phyloP scores from a whole-genome alignment of 169 alveolate species.

The Plasmodium inui region DNA sequence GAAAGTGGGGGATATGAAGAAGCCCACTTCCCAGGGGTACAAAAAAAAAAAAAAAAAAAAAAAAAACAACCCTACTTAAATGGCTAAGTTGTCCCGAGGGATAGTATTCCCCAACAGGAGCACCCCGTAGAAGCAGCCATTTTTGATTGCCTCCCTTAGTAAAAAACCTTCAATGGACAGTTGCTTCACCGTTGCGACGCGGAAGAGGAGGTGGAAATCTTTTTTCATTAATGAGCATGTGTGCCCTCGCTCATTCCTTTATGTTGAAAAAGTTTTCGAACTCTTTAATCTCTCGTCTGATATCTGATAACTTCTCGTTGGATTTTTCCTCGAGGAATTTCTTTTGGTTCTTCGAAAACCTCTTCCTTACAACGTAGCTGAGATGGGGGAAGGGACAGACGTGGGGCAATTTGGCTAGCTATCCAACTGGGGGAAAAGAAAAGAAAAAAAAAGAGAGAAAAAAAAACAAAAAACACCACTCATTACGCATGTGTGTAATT shows the following conservation, averaged over 20 bases:
- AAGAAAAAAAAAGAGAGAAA: not conserved
- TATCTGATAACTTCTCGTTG: constrained; percentile 28
- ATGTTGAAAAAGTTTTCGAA: constrained; percentile 56
- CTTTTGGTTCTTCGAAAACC: constrained; percentile 68
- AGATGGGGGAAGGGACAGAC: not conserved
- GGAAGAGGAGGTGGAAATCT: not conserved
- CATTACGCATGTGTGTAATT: not conserved
- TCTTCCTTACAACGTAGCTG: constrained; percentile 52
- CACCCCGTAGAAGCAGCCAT: not conserved
- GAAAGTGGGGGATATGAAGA: not conserved
- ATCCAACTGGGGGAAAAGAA: not conserved
- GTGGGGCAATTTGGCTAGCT: not conserved
- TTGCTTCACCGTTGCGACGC: not conserved
- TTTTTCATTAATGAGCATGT: not conserved
- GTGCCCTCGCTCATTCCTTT: not conserved
- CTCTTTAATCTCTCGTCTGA: constrained; percentile 20
- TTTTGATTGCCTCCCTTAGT: not conserved
- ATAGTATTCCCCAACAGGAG: not conserved
- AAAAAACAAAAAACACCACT: not conserved
- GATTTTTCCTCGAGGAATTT: constrained; percentile 31
- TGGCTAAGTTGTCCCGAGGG: not conserved
- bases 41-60: no score
- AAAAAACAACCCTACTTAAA: not conserved
- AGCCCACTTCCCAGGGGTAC: not conserved
- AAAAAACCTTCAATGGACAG: not conserved